These are phyloP conservation scores for Trametes cingulata DNA, from an alignment of 768 basidiomycete genomes.

Conservation along the genomic window DNA sequence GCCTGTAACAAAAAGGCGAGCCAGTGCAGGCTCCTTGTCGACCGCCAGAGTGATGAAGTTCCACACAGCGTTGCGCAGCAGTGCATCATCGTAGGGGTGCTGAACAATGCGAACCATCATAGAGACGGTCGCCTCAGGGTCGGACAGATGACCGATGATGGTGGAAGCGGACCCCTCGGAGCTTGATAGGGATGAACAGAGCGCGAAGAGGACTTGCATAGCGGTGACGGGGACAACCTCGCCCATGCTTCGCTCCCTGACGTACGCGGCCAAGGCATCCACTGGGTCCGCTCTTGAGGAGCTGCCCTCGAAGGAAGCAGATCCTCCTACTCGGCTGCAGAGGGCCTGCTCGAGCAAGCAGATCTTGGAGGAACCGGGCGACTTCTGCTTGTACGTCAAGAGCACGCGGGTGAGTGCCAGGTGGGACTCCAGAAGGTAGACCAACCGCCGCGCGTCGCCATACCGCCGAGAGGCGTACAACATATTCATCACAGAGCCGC, in stretches of 20 bases:
- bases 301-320: conserved; percentile 44
- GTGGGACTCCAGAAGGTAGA: conserved; percentile 68
- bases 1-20: conserved; percentile 76
- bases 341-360: conserved; percentile 78
- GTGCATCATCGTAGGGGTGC: conserved; percentile 77
- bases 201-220: conserved; percentile 61
- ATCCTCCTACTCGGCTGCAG: conserved; percentile 60
- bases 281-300: conserved; percentile 65
- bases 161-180: conserved; percentile 66
- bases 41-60: conserved; percentile 78
- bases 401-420: conserved; percentile 62
- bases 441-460: conserved; percentile 67
- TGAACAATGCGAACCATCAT: conserved; percentile 70
- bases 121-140: conserved; percentile 70
- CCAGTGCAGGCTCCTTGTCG: conserved; percentile 84
- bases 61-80: conserved; percentile 79
- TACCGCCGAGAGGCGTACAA: conserved; percentile 65
- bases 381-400: conserved; percentile 62
- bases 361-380: conserved; percentile 20
- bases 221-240: conserved; percentile 63
- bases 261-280: conserved; percentile 69
- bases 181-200: conserved; percentile 65
- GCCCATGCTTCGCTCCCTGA: conserved; percentile 66
- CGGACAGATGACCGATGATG: conserved; percentile 74
- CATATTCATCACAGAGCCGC: conserved; percentile 55